These are phyloP conservation scores for Salmacisia buchloeana DNA, from an alignment of 1,284 basidiomycete genomes.

Conservation along the genomic window DNA sequence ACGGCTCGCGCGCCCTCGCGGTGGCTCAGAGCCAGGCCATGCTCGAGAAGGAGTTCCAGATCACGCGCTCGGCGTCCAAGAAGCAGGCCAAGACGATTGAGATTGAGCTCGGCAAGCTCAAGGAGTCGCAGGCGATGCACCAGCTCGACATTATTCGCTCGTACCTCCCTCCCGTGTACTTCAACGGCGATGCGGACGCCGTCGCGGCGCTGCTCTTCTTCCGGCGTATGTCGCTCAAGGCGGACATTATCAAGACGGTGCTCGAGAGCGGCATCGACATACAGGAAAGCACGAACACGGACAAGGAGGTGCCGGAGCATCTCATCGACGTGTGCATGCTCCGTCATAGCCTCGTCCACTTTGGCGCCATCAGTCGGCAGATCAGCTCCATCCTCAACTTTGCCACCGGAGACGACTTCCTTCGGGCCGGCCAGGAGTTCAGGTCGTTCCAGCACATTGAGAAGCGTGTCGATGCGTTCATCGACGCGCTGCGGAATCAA, in stretches of 20 bases:
- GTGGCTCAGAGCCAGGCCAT: slow-evolving; percentile 35
- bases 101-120: slow-evolving; percentile 37
- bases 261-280: slow-evolving; percentile 42
- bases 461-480: slow-evolving; percentile 82
- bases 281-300: background rate
- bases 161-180: slow-evolving; percentile 40
- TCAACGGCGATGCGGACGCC: slow-evolving; percentile 39
- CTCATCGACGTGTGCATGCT: slow-evolving; percentile 41
- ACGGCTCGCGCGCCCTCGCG: slow-evolving; percentile 23
- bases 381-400: slow-evolving; percentile 40
- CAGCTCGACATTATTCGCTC: slow-evolving; percentile 40
- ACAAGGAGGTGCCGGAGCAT: slow-evolving; percentile 18
- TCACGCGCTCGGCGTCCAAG: slow-evolving; percentile 43
- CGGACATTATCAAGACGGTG: slow-evolving; percentile 39
- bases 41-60: slow-evolving; percentile 45
- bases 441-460: slow-evolving; percentile 77
- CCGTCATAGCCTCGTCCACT: slow-evolving; percentile 44
- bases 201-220: slow-evolving; percentile 42
- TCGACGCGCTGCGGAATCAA: slow-evolving; percentile 73
- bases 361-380: slow-evolving; percentile 38
- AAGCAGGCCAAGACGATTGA: slow-evolving; percentile 45
- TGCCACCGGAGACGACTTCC: slow-evolving; percentile 35
- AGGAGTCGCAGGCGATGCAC: slow-evolving; percentile 29
- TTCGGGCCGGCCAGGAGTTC: slow-evolving; percentile 66
- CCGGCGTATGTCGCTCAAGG: slow-evolving; percentile 41